Evolutionary conservation across 2,329 filamentous ascomycete genomes (phyloP).

Genomic region (Fusarium newnesense): DNA sequence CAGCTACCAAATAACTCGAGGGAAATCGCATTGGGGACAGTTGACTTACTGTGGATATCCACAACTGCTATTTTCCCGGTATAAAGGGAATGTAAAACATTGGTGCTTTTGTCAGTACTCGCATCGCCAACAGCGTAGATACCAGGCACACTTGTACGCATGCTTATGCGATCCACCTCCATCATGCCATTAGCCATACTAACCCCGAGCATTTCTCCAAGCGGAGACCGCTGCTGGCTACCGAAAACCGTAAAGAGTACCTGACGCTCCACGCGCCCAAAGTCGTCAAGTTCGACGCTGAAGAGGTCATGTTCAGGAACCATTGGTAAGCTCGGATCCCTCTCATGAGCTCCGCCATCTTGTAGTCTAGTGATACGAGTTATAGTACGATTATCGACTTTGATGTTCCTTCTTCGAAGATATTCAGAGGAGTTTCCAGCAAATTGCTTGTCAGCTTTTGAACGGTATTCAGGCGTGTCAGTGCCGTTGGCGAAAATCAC

Average conservation of each 20-base stretch:
- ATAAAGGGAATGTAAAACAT: not conserved
- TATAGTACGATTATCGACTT: not conserved
- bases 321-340: not conserved
- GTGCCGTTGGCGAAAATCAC: not conserved
- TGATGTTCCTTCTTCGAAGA: not conserved
- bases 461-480: not conserved
- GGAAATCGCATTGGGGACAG: rapidly evolving
- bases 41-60: not conserved
- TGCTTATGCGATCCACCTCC: not conserved
- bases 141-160: not conserved
- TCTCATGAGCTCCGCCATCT: not conserved
- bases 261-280: not conserved
- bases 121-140: not conserved
- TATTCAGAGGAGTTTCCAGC: not conserved
- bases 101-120: not conserved
- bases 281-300: not conserved
- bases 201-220: not conserved
- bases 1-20: not conserved
- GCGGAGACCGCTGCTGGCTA: not conserved
- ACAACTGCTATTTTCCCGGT: not conserved
- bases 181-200: not conserved
- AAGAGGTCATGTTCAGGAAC: not conserved
- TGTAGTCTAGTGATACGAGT: not conserved
- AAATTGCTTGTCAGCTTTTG: not conserved
- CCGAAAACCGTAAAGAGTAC: not conserved